These are phyloP conservation scores for Rhizopogon vesiculosus DNA, from an alignment of 768 basidiomycete species.

Conservation along the genomic window DNA sequence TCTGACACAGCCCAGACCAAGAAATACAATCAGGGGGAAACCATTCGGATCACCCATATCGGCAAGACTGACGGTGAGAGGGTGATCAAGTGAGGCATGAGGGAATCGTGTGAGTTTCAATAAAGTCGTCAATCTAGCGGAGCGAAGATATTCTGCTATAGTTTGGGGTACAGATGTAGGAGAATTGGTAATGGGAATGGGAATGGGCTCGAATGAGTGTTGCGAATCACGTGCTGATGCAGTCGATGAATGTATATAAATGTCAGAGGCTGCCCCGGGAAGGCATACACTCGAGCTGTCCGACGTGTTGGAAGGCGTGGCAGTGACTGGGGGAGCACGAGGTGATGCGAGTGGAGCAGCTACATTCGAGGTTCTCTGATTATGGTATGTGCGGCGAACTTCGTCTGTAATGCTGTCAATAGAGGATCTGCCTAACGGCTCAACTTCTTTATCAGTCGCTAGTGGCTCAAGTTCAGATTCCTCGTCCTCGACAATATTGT, in stretches of 20 bases:
- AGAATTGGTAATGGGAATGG: slow-evolving; percentile 32
- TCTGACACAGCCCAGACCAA: slow-evolving; percentile 91
- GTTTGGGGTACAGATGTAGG: slow-evolving; percentile 61
- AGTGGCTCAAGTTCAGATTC: slow-evolving; percentile 48
- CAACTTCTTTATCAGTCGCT: slow-evolving; percentile 53
- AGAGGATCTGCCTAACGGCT: slow-evolving; percentile 73
- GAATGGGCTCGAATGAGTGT: slow-evolving; percentile 20
- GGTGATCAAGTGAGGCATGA: slow-evolving; percentile 69
- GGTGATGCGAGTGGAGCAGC: slow-evolving; percentile 34
- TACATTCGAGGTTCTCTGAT: slow-evolving; percentile 36
- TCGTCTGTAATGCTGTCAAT: slow-evolving; percentile 87
- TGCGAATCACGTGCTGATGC: slow-evolving; percentile 17
- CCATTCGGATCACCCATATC: slow-evolving; percentile 87
- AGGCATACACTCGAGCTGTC: slow-evolving; percentile 45
- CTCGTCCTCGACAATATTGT: slow-evolving; percentile 45
- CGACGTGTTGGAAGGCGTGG: slow-evolving; percentile 44
- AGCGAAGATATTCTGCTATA: slow-evolving; percentile 84
- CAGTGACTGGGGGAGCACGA: slow-evolving; percentile 24
- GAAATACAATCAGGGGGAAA: slow-evolving; percentile 84
- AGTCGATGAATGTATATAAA: slow-evolving; percentile 46
- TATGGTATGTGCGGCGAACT: slow-evolving; percentile 64
- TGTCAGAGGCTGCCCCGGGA: slow-evolving; percentile 37
- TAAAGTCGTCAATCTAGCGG: slow-evolving; percentile 78
- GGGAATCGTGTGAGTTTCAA: slow-evolving; percentile 75
- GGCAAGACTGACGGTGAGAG: slow-evolving; percentile 85